Evolutionary conservation across 495 filamentous ascomycete species (phyloP).

Genomic region (Margaritispora aquatica): DNA sequence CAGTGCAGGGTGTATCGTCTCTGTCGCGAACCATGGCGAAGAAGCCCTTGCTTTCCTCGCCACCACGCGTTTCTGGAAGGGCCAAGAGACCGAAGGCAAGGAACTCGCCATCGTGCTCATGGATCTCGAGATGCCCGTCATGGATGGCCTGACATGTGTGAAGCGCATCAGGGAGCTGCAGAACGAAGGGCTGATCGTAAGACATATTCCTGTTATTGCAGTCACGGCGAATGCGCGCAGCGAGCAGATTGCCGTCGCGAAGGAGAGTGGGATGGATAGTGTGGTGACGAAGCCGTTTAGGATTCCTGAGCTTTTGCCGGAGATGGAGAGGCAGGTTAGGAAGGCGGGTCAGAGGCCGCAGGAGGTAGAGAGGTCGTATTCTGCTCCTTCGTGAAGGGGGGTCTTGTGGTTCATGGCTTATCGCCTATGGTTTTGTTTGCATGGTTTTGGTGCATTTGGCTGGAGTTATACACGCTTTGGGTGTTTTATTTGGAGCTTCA

Average conservation of each 20-base stretch:
- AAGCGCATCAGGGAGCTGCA: slow-evolving; percentile 61
- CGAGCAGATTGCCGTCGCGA: slow-evolving; percentile 56
- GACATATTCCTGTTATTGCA: slow-evolving; percentile 71
- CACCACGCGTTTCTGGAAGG: slow-evolving; percentile 3
- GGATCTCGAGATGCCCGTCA: slow-evolving; percentile 85
- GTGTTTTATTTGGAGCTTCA: too few species aligned
- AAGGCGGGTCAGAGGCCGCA: background rate
- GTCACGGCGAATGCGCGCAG: slow-evolving; percentile 73
- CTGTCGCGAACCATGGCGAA: slow-evolving; percentile 70
- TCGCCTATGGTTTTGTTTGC: too few species aligned
- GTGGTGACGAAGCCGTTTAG: slow-evolving; percentile 53
- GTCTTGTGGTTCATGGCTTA: too few species aligned
- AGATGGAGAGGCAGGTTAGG: slow-evolving; percentile 29
- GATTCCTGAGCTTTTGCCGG: slow-evolving; percentile 45
- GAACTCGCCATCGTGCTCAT: slow-evolving; percentile 69
- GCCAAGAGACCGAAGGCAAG: slow-evolving; percentile 21
- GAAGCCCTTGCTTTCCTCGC: slow-evolving; percentile 54
- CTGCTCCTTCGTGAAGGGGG: background rate
- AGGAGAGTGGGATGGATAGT: slow-evolving; percentile 44
- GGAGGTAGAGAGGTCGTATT: slow-evolving; percentile 3
- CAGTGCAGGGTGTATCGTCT: slow-evolving; percentile 59
- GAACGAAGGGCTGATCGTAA: slow-evolving; percentile 37
- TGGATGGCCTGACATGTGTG: slow-evolving; percentile 74
- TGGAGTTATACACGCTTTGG: too few species aligned
- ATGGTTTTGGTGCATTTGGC: background rate